Conservation (phyloP, 352 stramenopile genomes). For the Globisporangium takayamanum region DNA sequence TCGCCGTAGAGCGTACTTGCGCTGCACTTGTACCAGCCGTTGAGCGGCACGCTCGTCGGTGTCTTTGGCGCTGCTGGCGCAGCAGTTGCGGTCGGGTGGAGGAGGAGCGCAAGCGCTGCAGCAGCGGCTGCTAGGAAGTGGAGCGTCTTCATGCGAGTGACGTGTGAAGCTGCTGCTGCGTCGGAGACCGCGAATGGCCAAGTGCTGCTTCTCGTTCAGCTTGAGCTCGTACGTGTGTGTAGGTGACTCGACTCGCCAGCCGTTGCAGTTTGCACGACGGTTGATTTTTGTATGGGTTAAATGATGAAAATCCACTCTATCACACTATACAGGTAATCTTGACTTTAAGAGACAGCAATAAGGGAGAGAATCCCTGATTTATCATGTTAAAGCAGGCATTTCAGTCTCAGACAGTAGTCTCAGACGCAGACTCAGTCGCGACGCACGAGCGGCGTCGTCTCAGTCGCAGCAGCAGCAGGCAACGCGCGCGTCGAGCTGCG, state of each 20-base stretch:
- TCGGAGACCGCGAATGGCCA: slow-evolving; percentile 1
- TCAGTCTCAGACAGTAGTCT: background rate
- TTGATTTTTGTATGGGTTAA: no score
- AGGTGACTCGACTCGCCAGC: no score
- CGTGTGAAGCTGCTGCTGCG: background rate
- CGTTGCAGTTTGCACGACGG: no score
- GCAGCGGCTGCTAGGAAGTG: background rate
- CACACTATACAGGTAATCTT: no score
- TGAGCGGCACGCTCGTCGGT: slow-evolving; percentile 17
- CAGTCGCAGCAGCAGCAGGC: background rate
- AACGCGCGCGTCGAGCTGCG: slow-evolving; percentile 3
- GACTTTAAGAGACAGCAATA: no score
- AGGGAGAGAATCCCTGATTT: no score
- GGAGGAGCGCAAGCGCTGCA: slow-evolving; percentile 6
- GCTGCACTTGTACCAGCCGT: slow-evolving; percentile 30
- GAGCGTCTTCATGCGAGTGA: slow-evolving; percentile 12
- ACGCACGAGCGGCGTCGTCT: slow-evolving; percentile 14
- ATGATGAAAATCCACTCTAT: no score
- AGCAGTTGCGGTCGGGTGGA: background rate
- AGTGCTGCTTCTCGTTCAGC: slow-evolving; percentile 6
- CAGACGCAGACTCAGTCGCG: background rate
- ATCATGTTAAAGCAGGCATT: no score
- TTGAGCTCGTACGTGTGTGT: background rate
- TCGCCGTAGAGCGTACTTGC: slow-evolving; percentile 15
- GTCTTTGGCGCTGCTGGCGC: slow-evolving; percentile 1